A percentile compares a stretch with the other conserved stretches of the same genome.
These are phyloP conservation scores for Groenewaldozyma auringiensis DNA, from an alignment of 1,139 yeast species.

Conservation along the genomic window DNA sequence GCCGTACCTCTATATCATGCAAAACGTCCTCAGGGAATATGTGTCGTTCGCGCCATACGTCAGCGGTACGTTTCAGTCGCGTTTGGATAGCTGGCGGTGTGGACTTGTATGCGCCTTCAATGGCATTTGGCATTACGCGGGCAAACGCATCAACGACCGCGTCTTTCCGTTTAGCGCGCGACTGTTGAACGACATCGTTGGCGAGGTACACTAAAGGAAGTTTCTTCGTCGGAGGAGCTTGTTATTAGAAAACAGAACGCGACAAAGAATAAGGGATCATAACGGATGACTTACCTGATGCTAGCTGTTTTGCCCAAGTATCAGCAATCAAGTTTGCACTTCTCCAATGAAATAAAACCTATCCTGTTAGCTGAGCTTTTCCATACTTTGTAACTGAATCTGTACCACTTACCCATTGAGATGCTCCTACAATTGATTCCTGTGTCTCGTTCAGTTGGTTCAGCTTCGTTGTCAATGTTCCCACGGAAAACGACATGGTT, in stretches of 20 bases:
- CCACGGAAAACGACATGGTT: slow-evolving; percentile 64
- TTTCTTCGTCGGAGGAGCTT: slow-evolving; percentile 39
- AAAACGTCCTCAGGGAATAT: slow-evolving; percentile 46
- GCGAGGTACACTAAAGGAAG: slow-evolving; percentile 63
- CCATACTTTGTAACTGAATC: background rate
- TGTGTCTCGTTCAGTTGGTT: slow-evolving; percentile 64
- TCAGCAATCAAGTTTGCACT: slow-evolving; percentile 52
- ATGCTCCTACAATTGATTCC: slow-evolving; percentile 72
- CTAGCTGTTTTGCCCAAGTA: slow-evolving; percentile 50
- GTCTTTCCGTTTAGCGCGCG: slow-evolving; percentile 53
- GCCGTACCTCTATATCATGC: slow-evolving; percentile 32
- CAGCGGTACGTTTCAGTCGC: slow-evolving; percentile 57
- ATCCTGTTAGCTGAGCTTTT: background rate
- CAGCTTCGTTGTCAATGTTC: slow-evolving; percentile 49
- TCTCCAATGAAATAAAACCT: slow-evolving; percentile 59
- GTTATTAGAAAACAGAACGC: too few relatives aligned
- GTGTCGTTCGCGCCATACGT: slow-evolving; percentile 66
- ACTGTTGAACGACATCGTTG: slow-evolving; percentile 79
- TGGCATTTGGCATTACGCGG: slow-evolving; percentile 33
- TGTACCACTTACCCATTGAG: slow-evolving; percentile 60
- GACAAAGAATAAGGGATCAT: background rate
- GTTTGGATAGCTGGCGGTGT: slow-evolving; percentile 36
- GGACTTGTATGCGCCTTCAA: slow-evolving; percentile 27
- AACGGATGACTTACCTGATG: slow-evolving; percentile 21
- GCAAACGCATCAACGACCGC: slow-evolving; percentile 58